Evolutionary conservation across 257 asterid genomes (phyloP), one percentile per base, ranked within the genome.

Genomic region (Solanum lignicaule): DNA sequence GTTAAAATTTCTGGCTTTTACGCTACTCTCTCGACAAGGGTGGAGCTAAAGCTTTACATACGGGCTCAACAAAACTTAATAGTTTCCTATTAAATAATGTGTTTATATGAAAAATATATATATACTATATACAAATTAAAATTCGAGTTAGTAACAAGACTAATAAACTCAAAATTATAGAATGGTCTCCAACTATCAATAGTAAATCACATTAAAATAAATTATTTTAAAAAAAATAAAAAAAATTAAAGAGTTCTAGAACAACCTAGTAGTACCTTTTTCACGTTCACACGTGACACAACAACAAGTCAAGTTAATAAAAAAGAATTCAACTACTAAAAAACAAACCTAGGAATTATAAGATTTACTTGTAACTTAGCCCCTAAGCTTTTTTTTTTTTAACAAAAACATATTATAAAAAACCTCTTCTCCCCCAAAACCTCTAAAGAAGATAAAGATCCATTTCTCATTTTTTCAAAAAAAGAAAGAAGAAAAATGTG

Each of bases 401-500:
- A 10, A 62, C 27, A 65, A 23, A 66, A 20, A 20, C 0, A 20
- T 3, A 55, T 7, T 55, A 55, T 6, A 6, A 55, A 52, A 20
- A 55, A 18, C 65, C 9, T 52, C 62, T 55, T 55, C 65, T 55
- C 65, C 25, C 65, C 25, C 65, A 18, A 55, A 18, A 55, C 4
- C 11, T 55, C 65, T 55, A 55, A 16, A 55, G 23, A 18, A 55
- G 65, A 18, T 55, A 55, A 3, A 55, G n/a, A 55, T 55, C n/a
- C 0, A 55, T 55, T 18, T 18, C n/a, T 55, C 25, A 18, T 52
- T 55, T 55, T 7, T 52, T 52, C 0, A 48, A 12, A 13, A 0
- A 12, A 41, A 48, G 6, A 6, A 15, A 48, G 23, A 52, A 18
- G n/a, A 18, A 21, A 6, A 14, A 92, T 92, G 95, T 89, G 92